Conservation (phyloP, 495 filamentous ascomycete species). For the Podospora fimiseda region DNA sequence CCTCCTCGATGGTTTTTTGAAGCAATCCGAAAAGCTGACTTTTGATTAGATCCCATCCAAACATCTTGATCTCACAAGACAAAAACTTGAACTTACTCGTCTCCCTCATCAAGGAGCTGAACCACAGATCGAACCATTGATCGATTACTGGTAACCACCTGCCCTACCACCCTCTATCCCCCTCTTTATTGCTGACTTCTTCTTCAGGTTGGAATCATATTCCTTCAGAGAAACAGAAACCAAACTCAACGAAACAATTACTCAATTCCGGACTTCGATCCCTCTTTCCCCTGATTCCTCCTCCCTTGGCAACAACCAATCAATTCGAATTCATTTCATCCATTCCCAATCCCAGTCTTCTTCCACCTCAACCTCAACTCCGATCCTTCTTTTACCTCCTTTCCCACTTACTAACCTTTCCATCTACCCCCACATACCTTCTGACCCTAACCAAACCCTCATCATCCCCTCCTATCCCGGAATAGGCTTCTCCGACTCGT, state of each 20-base stretch:
- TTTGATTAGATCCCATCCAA: conserved; percentile 39
- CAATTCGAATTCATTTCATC: conserved; percentile 47
- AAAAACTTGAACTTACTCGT: conserved; percentile 50
- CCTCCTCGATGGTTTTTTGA: conserved; percentile 7
- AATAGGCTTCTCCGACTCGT: conserved; percentile 59
- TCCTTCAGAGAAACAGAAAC: conserved; percentile 54
- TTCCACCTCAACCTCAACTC: conserved; percentile 46
- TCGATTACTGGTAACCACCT: conserved; percentile 48
- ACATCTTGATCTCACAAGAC: conserved; percentile 46
- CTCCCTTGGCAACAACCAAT: conserved; percentile 13
- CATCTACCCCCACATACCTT: conserved; percentile 57
- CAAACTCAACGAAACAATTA: conserved; percentile 47
- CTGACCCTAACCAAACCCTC: conserved; percentile 54
- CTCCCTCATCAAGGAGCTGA: conserved; percentile 48
- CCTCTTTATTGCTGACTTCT: neutral
- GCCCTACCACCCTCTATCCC: neutral
- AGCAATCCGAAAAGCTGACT: neutral
- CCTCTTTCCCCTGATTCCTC: conserved; percentile 17
- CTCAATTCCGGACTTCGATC: conserved; percentile 55
- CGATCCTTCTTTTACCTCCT: conserved; percentile 58
- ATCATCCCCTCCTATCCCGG: conserved; percentile 68
- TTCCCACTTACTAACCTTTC: conserved; percentile 67
- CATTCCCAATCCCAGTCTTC: conserved; percentile 51
- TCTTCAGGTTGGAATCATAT: conserved; percentile 52
- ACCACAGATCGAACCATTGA: conserved; percentile 40